A percentile compares a stretch with the other conserved stretches of the same genome.
phyloP scores from a whole-genome alignment of 352 stramenopile species.

The Pelagophyceae sp. region DNA sequence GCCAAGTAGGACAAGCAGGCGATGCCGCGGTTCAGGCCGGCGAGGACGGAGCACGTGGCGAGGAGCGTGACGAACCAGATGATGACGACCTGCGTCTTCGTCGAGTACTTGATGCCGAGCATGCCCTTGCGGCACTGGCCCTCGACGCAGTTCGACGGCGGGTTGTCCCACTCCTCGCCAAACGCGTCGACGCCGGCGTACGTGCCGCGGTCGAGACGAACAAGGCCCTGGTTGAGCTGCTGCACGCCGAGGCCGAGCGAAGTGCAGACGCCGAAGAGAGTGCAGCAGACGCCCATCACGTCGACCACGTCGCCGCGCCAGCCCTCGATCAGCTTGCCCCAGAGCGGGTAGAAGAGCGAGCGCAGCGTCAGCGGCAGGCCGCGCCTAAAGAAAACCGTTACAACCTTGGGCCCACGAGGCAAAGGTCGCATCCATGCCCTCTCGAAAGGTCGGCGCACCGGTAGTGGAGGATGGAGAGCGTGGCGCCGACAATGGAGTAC shows the following conservation, averaged over 20 bases:
- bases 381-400: too few relatives aligned
- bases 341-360: conserved; percentile 39
- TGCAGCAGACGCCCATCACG: conserved; percentile 39
- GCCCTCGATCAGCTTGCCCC: conserved; percentile 30
- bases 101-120: conserved; percentile 10
- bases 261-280: conserved; percentile 43
- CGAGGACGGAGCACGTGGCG: conserved; percentile 40
- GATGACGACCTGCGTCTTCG: conserved; percentile 26
- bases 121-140: conserved; percentile 8
- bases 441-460: too few relatives aligned
- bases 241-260: conserved; percentile 41
- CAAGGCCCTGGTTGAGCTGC: conserved; percentile 36
- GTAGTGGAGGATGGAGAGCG: conserved; percentile 32
- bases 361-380: conserved; percentile 40
- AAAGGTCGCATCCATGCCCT: too few relatives aligned
- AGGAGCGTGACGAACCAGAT: conserved; percentile 42
- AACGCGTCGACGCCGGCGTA: neutral
- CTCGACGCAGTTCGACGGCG: neutral
- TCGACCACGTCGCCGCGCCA: conserved; percentile 48
- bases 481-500: conserved; percentile 37
- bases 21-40: conserved; percentile 42
- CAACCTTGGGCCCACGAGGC: too few relatives aligned
- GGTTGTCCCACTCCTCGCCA: neutral
- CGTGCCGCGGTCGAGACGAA: conserved; percentile 28
- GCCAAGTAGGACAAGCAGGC: conserved; percentile 39